Base-by-base conservation (phyloP, 495 filamentous ascomycete genomes). In the Xylaria nigripes region DNA sequence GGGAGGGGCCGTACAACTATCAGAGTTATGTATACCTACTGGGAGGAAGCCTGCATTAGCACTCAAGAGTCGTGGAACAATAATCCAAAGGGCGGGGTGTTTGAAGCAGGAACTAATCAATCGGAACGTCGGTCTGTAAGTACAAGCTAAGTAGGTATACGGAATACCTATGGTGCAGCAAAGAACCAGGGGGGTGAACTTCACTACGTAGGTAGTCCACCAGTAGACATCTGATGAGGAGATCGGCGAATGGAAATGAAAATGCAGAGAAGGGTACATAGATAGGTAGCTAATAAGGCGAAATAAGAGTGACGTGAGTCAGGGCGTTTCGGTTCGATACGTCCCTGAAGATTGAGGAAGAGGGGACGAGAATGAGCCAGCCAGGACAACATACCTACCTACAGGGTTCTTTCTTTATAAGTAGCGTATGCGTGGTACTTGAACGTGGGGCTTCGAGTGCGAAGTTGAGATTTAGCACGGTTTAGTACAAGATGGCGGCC, bases 311-410 rank as follows among this genome's bases (percentile, higher is more conserved):
- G 12, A 40, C 36, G 48, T 44, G 57, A 59, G 41, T 55, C 55
- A 44, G 45, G 49, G 49, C 47, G 42, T 55, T 54, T 45, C 55
- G 47, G 52, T 51, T 51, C 51, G 55, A 54, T 54, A 58, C 58
- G 47, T 40, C 50, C 51, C 54, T 43, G 43, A 46, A 46, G 55
- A 42, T 22, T 41, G 48, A 21, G 44, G 36, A 45, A 59, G 40
- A 16, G 21, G 47, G 32, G 47, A 45, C 43, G 2, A 13, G 47
- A 3, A 29, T 25, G 22, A 29, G 41, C 46, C 19, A 44, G 27
- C 45, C 29, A 24, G 22, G 22, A 27, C 40, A 29, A 40, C 27
- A 45, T 41, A 50, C 53, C 40, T 19, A 40, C 27, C 34, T 41
- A 50, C 53, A 50, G 40, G 16, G 46, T 27, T 23, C 34, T 29